Evolutionary conservation across 1,284 basidiomycete genomes (phyloP), one percentile per base, ranked within the genome.

Genomic region (Cutaneotrichosporon arboriforme): DNA sequence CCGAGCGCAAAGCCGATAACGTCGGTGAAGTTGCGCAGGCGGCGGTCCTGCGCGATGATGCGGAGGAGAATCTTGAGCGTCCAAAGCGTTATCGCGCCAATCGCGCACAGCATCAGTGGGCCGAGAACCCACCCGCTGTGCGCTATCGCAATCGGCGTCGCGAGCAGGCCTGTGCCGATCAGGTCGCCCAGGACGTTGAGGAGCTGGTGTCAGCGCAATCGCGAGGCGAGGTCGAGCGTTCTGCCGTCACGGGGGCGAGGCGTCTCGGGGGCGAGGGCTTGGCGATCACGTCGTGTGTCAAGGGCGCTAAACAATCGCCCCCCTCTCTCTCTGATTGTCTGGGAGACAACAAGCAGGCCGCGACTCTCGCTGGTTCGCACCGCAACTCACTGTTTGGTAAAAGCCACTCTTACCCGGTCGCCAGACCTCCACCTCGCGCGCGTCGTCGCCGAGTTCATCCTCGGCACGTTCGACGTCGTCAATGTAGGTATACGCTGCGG

Each of bases 151-250:
- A 91, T 79, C 0, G 90, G 89, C 68, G 90, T 87, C 5, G 88
- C 90, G 8, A 93, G 79, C 79, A 94, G 84, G 12, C 90, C 90
- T 50, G 93, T 87, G 8, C 91, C 90, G 20, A 90, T 79, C 9
- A 92, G 75, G 51, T 90, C 87, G 9, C 87, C 89, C 44, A 87
- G 86, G 17, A 84, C 84, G 66, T 93, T 93, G 71, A 92, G 88
- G 15, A 93, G 75, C 87, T 90, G 59, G 17, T 12, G 26, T 49
- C 39, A 49, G 47, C 38, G 37, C 9, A 39, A 21, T 14, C n/a
- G 31, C 17, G 4, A 4, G 9, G 31, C 13, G 15, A 17, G 31
- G 26, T 31, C 5, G 26, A 31, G 26, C 26, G 5, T n/a, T n/a
- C n/a, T n/a, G 21, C 8, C 14, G 3, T 31, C 41, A 33, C n/a